Percentiles rank a stretch among this genome's conserved stretches.
These are phyloP conservation scores for Aspergillus eucalypticola DNA, from an alignment of 2,329 filamentous ascomycete genomes.

Conservation along the genomic window DNA sequence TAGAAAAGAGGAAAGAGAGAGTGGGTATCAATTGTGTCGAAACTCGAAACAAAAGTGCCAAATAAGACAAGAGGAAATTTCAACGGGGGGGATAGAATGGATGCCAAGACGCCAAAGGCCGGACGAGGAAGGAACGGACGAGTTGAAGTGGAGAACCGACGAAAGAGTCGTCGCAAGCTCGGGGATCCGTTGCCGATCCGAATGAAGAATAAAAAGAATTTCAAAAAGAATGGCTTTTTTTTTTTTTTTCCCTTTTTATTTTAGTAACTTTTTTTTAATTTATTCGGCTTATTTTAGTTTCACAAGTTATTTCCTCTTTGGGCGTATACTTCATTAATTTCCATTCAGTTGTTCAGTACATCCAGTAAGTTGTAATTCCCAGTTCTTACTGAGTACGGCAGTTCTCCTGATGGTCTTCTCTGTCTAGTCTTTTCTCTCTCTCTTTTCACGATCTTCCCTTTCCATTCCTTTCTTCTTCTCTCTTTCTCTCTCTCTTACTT, in stretches of 20 bases:
- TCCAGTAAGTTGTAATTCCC: not conserved
- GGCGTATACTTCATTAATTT: not conserved
- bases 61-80: not conserved
- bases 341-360: not conserved
- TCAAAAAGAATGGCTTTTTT: too few relatives aligned
- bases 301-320: too few relatives aligned
- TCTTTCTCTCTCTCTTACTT: not conserved
- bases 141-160: not conserved
- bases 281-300: too few relatives aligned
- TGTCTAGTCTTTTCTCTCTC: not conserved
- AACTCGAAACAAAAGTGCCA: too few relatives aligned
- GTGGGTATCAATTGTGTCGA: too few relatives aligned
- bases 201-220: not conserved
- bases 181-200: constrained; percentile 3
- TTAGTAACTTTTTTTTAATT: too few relatives aligned
- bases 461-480: not conserved
- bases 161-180: constrained; percentile 18
- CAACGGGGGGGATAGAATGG: not conserved
- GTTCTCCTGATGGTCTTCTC: not conserved
- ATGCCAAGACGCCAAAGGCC: constrained; percentile 10
- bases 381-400: not conserved
- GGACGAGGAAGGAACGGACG: not conserved
- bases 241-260: too few relatives aligned
- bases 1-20: too few relatives aligned
- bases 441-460: not conserved